phyloP scores from a whole-genome alignment of 2,329 filamentous ascomycete species.

The Microcyclospora pomicola region DNA sequence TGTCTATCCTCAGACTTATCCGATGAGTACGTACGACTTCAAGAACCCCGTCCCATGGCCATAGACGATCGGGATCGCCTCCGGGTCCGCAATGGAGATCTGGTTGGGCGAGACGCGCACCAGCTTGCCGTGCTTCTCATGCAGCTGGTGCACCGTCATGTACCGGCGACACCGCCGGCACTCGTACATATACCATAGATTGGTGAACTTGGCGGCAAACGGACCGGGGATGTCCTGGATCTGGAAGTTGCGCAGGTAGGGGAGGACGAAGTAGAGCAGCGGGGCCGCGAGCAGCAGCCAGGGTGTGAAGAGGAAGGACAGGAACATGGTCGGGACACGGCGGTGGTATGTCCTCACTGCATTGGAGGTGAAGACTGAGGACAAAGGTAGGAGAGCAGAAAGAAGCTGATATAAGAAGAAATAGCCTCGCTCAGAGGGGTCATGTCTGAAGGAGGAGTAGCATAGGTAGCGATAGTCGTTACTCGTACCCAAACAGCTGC shows the following conservation, averaged over 20 bases:
- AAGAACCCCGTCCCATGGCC: constrained; percentile 44
- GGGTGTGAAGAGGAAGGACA: constrained; percentile 30
- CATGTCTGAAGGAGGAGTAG: too few species aligned
- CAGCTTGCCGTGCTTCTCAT: constrained; percentile 64
- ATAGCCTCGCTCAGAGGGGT: too few species aligned
- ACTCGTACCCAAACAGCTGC: too few species aligned
- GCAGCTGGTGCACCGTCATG: constrained; percentile 52
- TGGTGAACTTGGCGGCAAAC: constrained; percentile 54
- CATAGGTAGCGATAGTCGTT: too few species aligned
- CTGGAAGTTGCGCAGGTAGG: constrained; percentile 46
- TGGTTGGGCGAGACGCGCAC: constrained; percentile 77
- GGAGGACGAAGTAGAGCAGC: constrained; percentile 42
- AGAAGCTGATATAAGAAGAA: too few species aligned
- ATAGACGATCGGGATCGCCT: constrained; percentile 64
- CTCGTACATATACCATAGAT: constrained; percentile 62
- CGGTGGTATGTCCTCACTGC: not conserved
- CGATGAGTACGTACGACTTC: constrained; percentile 26
- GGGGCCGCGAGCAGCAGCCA: constrained; percentile 37
- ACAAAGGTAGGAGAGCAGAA: too few species aligned
- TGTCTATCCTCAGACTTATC: not conserved
- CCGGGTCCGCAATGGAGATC: constrained; percentile 45
- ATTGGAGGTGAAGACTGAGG: too few species aligned
- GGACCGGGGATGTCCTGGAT: constrained; percentile 45
- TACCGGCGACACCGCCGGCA: constrained; percentile 46
- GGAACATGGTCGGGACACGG: constrained; percentile 18